Base-by-base conservation (phyloP, 2,329 filamentous ascomycete species). In the Setomelanomma holmii region DNA sequence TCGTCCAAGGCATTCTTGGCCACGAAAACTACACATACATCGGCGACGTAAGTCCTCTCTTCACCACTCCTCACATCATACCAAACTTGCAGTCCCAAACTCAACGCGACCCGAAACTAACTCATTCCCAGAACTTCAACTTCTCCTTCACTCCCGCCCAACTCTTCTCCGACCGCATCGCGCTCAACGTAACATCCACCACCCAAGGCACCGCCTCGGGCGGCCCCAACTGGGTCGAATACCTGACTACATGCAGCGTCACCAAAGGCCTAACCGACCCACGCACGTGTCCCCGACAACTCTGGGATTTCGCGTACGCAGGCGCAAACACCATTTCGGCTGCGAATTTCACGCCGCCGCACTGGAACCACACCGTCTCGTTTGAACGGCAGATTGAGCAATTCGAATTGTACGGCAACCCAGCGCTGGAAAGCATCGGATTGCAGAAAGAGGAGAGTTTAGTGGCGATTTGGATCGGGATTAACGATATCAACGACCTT, bases 251-350 rank as follows among this genome's bases (percentile, higher is more conserved):
- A 1, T 84, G 83, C 60, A 81, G 78, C n/a, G 43, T 79, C 7
- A 60, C 78, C 33, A 64, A 74, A 12, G 79, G 80, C 6, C 61
- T 78, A 3, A 78, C 73, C 8, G 69, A 73, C 2, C 81, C 80
- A 2, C 63, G 66, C 21, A 68, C 69, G 17, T 84, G 82, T 60
- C 55, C 73, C 8, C 73, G 69, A 10, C 79, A 84, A 45, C 72
- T 85, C 0, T 85, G 82, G 82, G 78, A 84, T 49, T 84, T 84
- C 59, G 82, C 82, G 0, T 84, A 83, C 53, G 82, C 79, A 1
- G 82, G 82, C 2, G 75, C 80, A 0, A 80, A 84, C 49, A 76
- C 83, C 16, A 78, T 78, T 5, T 40, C 54, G 44, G 76, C 77
- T 30, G 45, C 34, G 5, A 56, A 45, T 12, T 50, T 64, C 56